phyloP scores from a whole-genome alignment of 2,329 filamentous ascomycete genomes.

The Hypoxylon sp. region DNA sequence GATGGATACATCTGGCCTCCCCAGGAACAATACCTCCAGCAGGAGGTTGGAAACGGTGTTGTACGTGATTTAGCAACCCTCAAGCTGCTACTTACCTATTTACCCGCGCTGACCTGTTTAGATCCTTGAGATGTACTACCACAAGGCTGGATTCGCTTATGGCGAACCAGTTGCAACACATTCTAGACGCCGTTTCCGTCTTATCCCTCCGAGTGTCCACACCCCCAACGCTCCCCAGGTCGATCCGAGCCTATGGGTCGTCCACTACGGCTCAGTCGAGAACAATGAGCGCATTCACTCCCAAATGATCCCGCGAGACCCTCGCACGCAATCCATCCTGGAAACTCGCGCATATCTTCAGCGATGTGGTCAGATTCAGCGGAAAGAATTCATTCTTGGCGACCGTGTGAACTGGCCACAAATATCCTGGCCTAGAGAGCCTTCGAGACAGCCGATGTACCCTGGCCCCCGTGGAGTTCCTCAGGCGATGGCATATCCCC shows the following conservation, averaged over 20 bases:
- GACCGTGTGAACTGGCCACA: conserved; percentile 92
- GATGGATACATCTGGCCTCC: conserved; percentile 95
- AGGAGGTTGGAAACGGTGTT: conserved; percentile 74
- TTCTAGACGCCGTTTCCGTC: conserved; percentile 85
- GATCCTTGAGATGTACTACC: conserved; percentile 89
- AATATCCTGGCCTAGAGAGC: conserved; percentile 74
- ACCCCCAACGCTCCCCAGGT: conserved; percentile 76
- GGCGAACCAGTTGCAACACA: conserved; percentile 81
- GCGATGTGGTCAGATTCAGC: conserved; percentile 81
- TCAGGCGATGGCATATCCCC: conserved; percentile 72
- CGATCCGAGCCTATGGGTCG: conserved; percentile 88
- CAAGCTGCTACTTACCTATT: conserved; percentile 18
- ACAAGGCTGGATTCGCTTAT: conserved; percentile 82
- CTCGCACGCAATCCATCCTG: conserved; percentile 70
- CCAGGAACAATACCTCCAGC: conserved; percentile 79
- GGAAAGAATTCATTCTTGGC: conserved; percentile 94
- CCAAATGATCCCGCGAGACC: conserved; percentile 72
- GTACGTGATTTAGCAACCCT: conserved; percentile 54
- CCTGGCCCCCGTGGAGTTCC: conserved; percentile 63
- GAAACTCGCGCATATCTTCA: conserved; percentile 73
- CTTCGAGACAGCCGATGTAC: conserved; percentile 64
- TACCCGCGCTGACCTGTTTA: conserved; percentile 53
- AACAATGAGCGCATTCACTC: conserved; percentile 78
- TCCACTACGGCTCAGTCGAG: conserved; percentile 87
- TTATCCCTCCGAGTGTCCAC: conserved; percentile 77